Evolutionary conservation across 139 green algal genomes (phyloP), one percentile per base, ranked within the genome.

Genomic region (Tetraselmis striata): DNA sequence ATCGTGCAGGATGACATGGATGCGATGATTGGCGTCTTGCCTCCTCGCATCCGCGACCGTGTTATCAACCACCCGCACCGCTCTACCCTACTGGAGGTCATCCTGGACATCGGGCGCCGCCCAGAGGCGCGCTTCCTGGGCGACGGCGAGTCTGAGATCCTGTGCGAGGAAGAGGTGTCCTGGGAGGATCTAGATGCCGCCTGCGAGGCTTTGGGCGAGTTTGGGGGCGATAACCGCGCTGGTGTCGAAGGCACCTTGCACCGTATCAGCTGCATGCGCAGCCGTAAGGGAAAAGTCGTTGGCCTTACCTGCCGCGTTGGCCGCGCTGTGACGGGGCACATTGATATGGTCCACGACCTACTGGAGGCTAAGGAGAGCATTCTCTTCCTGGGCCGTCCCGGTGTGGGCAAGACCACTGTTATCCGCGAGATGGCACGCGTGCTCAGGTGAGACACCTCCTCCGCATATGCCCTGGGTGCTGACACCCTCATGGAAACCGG

Each of bases 291-390:
- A 28, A 80, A 84, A 28, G 91, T 99, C 59, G 92, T 99, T 1
- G 96, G 96, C 1, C 91, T 99, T 78, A 99, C 96, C 0, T 99
- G 95, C 83, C 93, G 96, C 24, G 96, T 98, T 18, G 96, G 96
- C 0, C 92, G 96, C 0, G 96, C 94, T 0, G 93, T 99, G 5
- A 94, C 89, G 1, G 96, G 97, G 30, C 95, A 98, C 84, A 90
- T 97, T 2, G 93, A 96, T 85, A 97, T 99, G 94, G 94, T 99
- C 27, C 79, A 89, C 0, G 96, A 99, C 86, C 88, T 98, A 0
- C 86, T 99, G 78, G 87, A 93, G 22, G 84, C 80, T 87, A 83
- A 32, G 81, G 11, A 11, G 82, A 95, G 93, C 0, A 82, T 98
- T 25, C 90, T 98, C 75, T 92, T 98, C 79, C 90, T 98, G 32